Evolutionary conservation across 2,329 filamentous ascomycete species (phyloP), one percentile per base, ranked within the genome.

Genomic region (Purpureocillium takamizusanense): DNA sequence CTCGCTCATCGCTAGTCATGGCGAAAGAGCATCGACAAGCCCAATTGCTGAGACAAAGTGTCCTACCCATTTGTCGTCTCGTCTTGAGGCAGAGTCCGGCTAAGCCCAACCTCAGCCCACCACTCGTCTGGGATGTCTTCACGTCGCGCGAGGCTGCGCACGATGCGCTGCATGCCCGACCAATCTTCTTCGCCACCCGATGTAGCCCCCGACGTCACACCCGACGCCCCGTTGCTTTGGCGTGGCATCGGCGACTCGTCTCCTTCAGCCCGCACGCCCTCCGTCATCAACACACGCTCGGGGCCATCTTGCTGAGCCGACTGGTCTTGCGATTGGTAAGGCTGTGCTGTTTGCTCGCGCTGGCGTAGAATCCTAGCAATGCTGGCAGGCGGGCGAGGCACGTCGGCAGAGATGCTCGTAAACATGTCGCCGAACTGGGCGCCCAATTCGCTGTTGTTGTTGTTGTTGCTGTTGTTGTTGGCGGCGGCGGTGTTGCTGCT

Each of bases 81-180:
- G 31, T 56, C 55, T 35, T 49, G 53, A 28, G 53, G 52, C 39
- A 77, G 60, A 12, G 69, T 80, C 45, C 79, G 74, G 51, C 70
- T 79, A 46, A 86, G 69, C 31, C 82, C 82, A 42, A 72, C 80
- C 51, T 76, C 73, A 42, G 76, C 76, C 86, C 86, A 94, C 78
- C 83, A 89, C 46, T 86, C 80, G 44, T 92, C 85, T 0, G 85
- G 83, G 38, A 92, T 82, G 49, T 89, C 83, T 52, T 86, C 75
- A 17, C 84, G 69, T 14, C 75, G 71, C 27, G 81, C 77, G 39
- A 94, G 69, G 32, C 77, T 72, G 48, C 81, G 77, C 28, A 92
- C 70, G 34, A 94, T 82, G 36, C 72, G 70, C 48, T 85, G 81
- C 73, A 89, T 82, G 33, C 80, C 76, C 16, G 74, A 70, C 55